These are phyloP conservation scores for Chaetoceros muelleri DNA, from an alignment of 108 stramenopile species.

Conservation along the genomic window DNA sequence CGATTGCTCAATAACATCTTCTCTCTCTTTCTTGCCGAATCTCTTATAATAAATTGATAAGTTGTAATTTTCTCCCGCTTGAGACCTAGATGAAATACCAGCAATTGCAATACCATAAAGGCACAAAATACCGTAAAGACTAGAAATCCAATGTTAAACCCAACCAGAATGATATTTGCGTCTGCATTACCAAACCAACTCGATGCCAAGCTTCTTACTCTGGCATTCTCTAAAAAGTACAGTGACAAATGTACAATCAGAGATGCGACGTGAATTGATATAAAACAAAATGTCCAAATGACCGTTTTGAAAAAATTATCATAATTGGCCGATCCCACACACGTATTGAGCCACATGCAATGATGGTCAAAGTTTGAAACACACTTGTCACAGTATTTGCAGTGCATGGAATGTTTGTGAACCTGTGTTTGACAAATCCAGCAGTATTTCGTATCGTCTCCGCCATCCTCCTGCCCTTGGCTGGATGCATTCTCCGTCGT, in stretches of 20 bases:
- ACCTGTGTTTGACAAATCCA: constrained; percentile 79
- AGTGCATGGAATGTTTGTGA: constrained; percentile 73
- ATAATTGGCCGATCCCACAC: constrained; percentile 77
- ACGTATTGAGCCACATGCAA: constrained; percentile 93
- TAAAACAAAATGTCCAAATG: constrained; percentile 31
- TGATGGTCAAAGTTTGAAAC: constrained; percentile 91
- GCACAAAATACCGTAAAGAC: constrained; percentile 31
- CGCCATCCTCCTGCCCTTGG: background rate
- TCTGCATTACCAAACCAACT: constrained; percentile 37
- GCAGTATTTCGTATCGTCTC: constrained; percentile 63
- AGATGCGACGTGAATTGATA: constrained; percentile 17
- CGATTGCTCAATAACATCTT: constrained; percentile 23
- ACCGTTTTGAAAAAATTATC: constrained; percentile 58
- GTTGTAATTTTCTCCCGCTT: constrained; percentile 66
- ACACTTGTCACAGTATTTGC: constrained; percentile 94
- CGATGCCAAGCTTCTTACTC: constrained; percentile 16
- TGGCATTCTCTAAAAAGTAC: constrained; percentile 20
- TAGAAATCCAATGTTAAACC: constrained; percentile 30
- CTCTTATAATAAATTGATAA: constrained; percentile 73
- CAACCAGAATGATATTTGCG: constrained; percentile 17
- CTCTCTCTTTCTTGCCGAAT: constrained; percentile 44
- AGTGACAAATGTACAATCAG: constrained; percentile 17
- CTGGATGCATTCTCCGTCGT: too few species aligned
- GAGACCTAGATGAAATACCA: constrained; percentile 65
- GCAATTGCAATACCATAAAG: constrained; percentile 54